Evolutionary conservation across 441 rosid genomes (phyloP), one percentile per base, ranked within the genome.

Genomic region (Capsella rubella): DNA sequence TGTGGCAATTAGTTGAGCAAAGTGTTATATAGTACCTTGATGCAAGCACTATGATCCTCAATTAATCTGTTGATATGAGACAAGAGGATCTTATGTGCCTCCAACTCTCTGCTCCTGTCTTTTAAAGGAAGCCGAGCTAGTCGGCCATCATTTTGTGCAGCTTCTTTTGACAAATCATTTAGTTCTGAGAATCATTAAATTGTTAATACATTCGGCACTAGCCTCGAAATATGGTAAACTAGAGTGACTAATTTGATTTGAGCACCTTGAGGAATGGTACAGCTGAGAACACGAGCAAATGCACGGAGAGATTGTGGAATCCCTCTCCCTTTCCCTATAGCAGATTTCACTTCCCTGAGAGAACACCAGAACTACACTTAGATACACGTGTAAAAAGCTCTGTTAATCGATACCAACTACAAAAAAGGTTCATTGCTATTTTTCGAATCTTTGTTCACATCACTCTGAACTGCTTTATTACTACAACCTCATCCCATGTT

Each of bases 231-330:
- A 53, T 52, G 69, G 10, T 61, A 28, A 52, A 64, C 49, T 39
- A 78, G 69, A 73, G 61, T 49, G 45, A 66, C 57, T 35, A 39
- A 72, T 45, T 46, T 32, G 61, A 61, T 61, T 39, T 69, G 52
- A 57, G 67, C 37, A 88, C 96, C 97, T 82, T 85, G 79, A 66
- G 78, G 60, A 81, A 84, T 74, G 52, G 78, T 82, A 82, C 91
- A 87, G 67, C 85, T 78, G 18, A 87, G 71, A 76, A 94, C 84
- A 80, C 95, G 94, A 67, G 90, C 89, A 83, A 87, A 87, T 14
- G 99, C 93, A 75, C 91, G 93, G 27, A 94, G 91, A 57, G 96
- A 84, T 71, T 85, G 91, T 12, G 96, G 96, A 69, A 94, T 65
- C 55, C 98, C 98, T 75, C 76, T 88, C 66, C 97, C 91, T 76